Conservation (phyloP, 805 yeast genomes). For the Saccharomyces eubayanus region DNA sequence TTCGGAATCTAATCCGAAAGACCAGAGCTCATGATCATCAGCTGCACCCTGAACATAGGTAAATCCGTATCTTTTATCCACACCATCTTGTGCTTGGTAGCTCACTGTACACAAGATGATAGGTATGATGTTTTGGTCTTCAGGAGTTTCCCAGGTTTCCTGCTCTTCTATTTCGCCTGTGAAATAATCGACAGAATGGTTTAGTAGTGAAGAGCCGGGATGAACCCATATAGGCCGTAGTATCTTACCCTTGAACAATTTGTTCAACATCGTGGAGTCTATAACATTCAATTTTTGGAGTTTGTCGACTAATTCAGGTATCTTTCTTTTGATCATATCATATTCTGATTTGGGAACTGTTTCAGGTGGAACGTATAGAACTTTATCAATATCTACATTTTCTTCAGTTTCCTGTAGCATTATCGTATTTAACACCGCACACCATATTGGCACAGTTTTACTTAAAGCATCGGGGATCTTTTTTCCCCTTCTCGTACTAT, state of each 20-base stretch:
- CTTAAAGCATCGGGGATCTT: constrained; percentile 78
- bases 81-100: constrained; percentile 51
- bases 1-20: constrained; percentile 43
- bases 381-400: constrained; percentile 17
- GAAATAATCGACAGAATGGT: constrained; percentile 19
- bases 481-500: constrained; percentile 82
- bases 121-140: constrained; percentile 34
- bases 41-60: constrained; percentile 87
- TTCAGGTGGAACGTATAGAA: constrained; percentile 43
- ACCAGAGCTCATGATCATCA: constrained; percentile 90
- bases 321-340: constrained; percentile 37
- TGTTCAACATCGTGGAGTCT: constrained; percentile 26
- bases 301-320: constrained; percentile 43
- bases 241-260: constrained; percentile 37
- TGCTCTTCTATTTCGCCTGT: constrained; percentile 23
- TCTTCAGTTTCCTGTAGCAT: constrained; percentile 33
- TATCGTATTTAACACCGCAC: constrained; percentile 61
- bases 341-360: constrained; percentile 53
- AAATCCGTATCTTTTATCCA: constrained; percentile 38
- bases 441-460: constrained; percentile 88
- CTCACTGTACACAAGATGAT: constrained; percentile 55
- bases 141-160: constrained; percentile 30
- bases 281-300: constrained; percentile 37
- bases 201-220: constrained; percentile 38
- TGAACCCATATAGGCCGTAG: constrained; percentile 63